Evolutionary conservation across 257 asterid genomes (phyloP), one percentile per base, ranked within the genome.

Genomic region (Salvia splendens): DNA sequence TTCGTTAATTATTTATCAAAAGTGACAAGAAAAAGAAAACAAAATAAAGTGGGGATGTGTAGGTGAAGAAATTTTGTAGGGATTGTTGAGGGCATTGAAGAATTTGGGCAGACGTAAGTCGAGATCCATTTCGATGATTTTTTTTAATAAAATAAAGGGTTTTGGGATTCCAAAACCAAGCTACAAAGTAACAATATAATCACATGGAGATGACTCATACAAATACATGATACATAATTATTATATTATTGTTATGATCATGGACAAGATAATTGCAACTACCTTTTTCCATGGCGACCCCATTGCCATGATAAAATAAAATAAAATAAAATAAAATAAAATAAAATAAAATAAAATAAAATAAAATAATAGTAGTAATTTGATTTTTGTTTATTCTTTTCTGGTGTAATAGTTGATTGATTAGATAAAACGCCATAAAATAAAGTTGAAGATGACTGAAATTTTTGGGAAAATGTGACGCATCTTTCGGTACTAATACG

Each of bases 131-230:
- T 40, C 4, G 12, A 33, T 35, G 4, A 6, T 24, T 24, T 24
- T 24, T 24, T 24, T 24, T 9, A 41, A 64, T 8, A 49, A 28
- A 35, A 46, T 40, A 59, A 14, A 28, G 12, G 56, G 12, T 20
- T 15, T 16, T 53, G 47, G 55, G 57, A 68, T 73, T 74, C 80
- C 74, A 53, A 50, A 61, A 56, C 68, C 74, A 69, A 56, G 42
- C 62, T 28, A 51, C 59, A 71, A 70, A 74, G 50, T 71, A 56
- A 60, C 77, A 68, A 77, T 74, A 46, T 48, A 36, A 1, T 48
- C 79, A 71, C 77, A 64, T 77, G 77, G 73, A 74, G 33, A 70
- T 74, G 80, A 76, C 68, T 69, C 79, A 45, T 63, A 65, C 12
- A 43, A 24, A 24, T 64, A 54, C 42, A 55, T 55, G 61, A 24